Evolutionary conservation across 2,329 filamentous ascomycete species (phyloP).

Genomic region (Aspergillus versicolor): DNA sequence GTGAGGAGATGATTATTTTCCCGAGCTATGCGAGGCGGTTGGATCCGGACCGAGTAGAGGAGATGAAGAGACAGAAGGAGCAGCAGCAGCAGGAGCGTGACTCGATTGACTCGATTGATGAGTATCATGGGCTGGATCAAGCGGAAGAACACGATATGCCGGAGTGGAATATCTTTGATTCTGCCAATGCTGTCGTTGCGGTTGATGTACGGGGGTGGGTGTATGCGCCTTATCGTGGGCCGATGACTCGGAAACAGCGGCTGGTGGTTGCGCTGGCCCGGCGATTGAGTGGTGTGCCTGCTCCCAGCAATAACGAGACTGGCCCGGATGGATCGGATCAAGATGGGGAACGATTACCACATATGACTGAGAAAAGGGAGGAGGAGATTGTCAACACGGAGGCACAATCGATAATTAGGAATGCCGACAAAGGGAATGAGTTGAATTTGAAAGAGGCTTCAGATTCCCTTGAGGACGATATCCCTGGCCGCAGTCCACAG

Average conservation of each 20-base stretch:
- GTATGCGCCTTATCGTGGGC: conserved; percentile 80
- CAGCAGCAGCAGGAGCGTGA: conserved; percentile 25
- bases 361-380: conserved; percentile 45
- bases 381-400: conserved; percentile 70
- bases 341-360: conserved; percentile 29
- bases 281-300: conserved; percentile 81
- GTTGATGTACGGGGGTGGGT: conserved; percentile 96
- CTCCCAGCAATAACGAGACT: conserved; percentile 49
- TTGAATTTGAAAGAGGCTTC: conserved; percentile 67
- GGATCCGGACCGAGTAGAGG: conserved; percentile 48
- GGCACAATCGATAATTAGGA: conserved; percentile 72
- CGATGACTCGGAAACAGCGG: conserved; percentile 82
- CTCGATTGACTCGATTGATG: conserved; percentile 36
- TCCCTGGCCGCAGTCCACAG: conserved; percentile 27
- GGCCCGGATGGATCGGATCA: conserved; percentile 27
- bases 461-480: conserved; percentile 23
- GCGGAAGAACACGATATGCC: conserved; percentile 67
- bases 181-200: conserved; percentile 83
- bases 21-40: conserved; percentile 87
- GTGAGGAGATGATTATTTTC: conserved; percentile 92
- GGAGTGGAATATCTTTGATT: conserved; percentile 77
- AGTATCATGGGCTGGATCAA: conserved; percentile 38
- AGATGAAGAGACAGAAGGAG: conserved; percentile 19
- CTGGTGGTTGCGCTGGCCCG: conserved; percentile 82
- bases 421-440: conserved; percentile 69